Conservation (phyloP, 768 basidiomycete genomes). For the Gloeostereum incarnatum region DNA sequence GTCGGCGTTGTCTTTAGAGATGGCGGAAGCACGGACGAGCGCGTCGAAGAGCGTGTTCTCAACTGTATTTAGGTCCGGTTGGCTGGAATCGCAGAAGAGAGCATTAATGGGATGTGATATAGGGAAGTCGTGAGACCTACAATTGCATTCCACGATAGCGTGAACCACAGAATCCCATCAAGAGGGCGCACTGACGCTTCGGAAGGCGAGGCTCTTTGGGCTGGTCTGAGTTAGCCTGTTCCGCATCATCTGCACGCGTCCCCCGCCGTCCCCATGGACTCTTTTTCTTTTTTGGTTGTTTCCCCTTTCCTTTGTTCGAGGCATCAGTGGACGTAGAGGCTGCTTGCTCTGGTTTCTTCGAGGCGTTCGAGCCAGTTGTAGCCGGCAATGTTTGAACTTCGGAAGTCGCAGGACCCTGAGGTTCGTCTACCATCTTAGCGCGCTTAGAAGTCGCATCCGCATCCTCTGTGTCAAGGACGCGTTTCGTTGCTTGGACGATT, state of each 20-base stretch:
- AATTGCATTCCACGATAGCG: constrained; percentile 96
- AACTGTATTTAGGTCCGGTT: constrained; percentile 64
- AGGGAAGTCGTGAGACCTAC: constrained; percentile 37
- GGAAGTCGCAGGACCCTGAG: too few species aligned
- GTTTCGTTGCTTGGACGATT: too few species aligned
- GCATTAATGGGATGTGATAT: background rate
- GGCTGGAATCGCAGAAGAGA: constrained; percentile 3
- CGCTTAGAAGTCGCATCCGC: too few species aligned
- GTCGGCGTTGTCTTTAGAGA: constrained; percentile 91
- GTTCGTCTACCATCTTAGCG: too few species aligned
- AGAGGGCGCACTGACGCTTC: constrained; percentile 75
- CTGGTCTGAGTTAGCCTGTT: constrained; percentile 6
- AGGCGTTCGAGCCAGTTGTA: too few species aligned
- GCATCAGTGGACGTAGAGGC: too few species aligned
- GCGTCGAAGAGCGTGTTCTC: constrained; percentile 87
- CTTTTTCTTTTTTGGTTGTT: too few species aligned
- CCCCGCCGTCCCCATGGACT: too few species aligned
- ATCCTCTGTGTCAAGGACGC: too few species aligned
- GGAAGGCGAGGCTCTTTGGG: constrained; percentile 56
- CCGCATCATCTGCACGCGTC: background rate
- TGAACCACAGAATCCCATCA: constrained; percentile 88
- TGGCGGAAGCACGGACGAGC: constrained; percentile 80
- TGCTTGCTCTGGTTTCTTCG: too few species aligned
- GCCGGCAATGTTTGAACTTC: too few species aligned
- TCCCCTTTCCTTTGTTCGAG: too few species aligned